These are phyloP conservation scores for Diaporthe sp. DNA, from an alignment of 2,329 filamentous ascomycete genomes.

Conservation along the genomic window DNA sequence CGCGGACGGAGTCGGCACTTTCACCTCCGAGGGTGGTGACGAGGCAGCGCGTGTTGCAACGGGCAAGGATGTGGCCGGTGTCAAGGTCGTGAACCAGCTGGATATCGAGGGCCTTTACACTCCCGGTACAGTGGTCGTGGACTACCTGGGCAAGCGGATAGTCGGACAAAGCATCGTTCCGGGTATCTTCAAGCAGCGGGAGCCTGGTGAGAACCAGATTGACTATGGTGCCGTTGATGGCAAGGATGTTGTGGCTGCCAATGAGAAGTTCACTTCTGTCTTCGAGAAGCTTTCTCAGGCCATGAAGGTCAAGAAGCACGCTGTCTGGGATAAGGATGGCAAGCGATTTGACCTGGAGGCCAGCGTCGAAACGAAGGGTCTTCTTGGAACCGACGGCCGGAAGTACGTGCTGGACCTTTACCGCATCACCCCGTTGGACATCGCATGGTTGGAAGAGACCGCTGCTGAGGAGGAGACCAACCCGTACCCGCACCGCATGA, in stretches of 20 bases:
- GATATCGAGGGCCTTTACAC: slow-evolving; percentile 96
- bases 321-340: slow-evolving; percentile 97
- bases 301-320: slow-evolving; percentile 91
- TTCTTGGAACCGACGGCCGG: slow-evolving; percentile 95
- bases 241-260: slow-evolving; percentile 92
- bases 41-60: slow-evolving; percentile 96
- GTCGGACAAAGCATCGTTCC: slow-evolving; percentile 98
- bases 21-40: slow-evolving; percentile 95
- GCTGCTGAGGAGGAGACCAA: slow-evolving; percentile 61
- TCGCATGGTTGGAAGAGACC: slow-evolving; percentile 88
- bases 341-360: slow-evolving; percentile 92
- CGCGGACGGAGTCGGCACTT: slow-evolving; percentile 96
- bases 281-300: slow-evolving; percentile 94
- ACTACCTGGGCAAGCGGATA: slow-evolving; percentile 96
- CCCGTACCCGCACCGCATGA: slow-evolving; percentile 95
- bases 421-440: slow-evolving; percentile 91
- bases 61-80: slow-evolving; percentile 95
- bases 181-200: slow-evolving; percentile 98
- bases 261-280: slow-evolving; percentile 85
- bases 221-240: slow-evolving; percentile 99
- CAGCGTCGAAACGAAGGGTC: slow-evolving; percentile 96
- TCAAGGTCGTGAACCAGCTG: slow-evolving; percentile 95
- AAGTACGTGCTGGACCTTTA: slow-evolving; percentile 99
- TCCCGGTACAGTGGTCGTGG: slow-evolving; percentile 94
- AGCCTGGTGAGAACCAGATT: slow-evolving; percentile 97